A percentile compares a stretch with the other conserved stretches of the same genome.
Conservation (phyloP, 371 early-diverging fungal species). For the Ecytonucleospora hepatopenaei region DNA sequence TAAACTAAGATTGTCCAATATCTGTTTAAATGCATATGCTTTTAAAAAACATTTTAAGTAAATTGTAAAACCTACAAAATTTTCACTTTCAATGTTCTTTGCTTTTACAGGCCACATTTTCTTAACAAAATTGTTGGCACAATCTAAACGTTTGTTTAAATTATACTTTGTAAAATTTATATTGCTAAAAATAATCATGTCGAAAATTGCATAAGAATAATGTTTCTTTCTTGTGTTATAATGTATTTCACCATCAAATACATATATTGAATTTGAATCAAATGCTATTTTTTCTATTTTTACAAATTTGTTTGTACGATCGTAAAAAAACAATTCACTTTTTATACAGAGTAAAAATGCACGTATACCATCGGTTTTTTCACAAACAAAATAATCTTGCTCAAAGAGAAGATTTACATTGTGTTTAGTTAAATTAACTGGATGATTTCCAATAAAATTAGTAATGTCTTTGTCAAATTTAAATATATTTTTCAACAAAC, state of each 20-base stretch:
- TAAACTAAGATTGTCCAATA: conserved; percentile 42
- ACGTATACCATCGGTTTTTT: conserved; percentile 88
- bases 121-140: conserved; percentile 34
- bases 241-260: conserved; percentile 55
- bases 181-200: conserved; percentile 45
- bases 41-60: conserved; percentile 51
- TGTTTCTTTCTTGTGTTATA: conserved; percentile 12
- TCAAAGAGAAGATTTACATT: conserved; percentile 64
- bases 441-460: conserved; percentile 77
- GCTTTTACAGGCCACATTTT: neutral
- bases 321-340: conserved; percentile 42
- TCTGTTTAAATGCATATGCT: conserved; percentile 48
- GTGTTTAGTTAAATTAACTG: conserved; percentile 67
- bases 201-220: conserved; percentile 47
- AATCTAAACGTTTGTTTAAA: conserved; percentile 42
- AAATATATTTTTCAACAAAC: neutral
- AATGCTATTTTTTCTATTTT: conserved; percentile 6
- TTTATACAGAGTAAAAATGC: conserved; percentile 61
- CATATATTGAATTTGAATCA: neutral
- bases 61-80: conserved; percentile 13
- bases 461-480: neutral
- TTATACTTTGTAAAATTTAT: conserved; percentile 12
- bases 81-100: too few species aligned
- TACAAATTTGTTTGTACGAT: conserved; percentile 49
- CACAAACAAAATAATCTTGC: conserved; percentile 80